Conservation (phyloP, 306 rosid species). For the Cucurbita maxima region DNA sequence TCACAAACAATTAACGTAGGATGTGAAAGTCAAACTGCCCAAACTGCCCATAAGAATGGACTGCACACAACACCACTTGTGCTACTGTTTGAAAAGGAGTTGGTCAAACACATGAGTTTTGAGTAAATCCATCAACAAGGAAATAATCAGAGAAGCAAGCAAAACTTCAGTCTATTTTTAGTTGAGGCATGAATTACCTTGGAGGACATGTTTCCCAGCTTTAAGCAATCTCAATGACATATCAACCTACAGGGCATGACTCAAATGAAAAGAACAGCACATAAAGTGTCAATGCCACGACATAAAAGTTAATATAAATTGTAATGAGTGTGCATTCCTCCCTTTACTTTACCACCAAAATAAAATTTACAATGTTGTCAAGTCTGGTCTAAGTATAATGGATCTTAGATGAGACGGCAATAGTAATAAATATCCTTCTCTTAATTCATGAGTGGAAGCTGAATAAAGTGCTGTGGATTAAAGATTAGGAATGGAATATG, state of each 20-base stretch:
- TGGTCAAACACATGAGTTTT: not conserved
- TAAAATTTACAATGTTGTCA: not conserved
- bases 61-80: not conserved
- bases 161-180: not conserved
- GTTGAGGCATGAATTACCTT: slow-evolving; percentile 34
- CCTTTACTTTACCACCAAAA: not conserved
- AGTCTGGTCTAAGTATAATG: not conserved
- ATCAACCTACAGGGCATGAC: slow-evolving; percentile 44
- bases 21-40: not conserved
- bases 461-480: not conserved
- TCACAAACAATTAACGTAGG: not conserved
- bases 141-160: not conserved
- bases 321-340: not conserved
- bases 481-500: not conserved
- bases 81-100: not conserved
- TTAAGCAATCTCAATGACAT: slow-evolving; percentile 53
- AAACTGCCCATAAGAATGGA: not conserved
- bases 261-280: not conserved
- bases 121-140: not conserved
- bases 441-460: not conserved
- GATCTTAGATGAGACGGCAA: not conserved
- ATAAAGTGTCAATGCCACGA: not conserved
- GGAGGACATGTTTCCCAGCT: slow-evolving; percentile 92
- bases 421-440: not conserved
- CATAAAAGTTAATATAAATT: not conserved